Evolutionary conservation across 2,329 filamentous ascomycete species (phyloP).

Genomic region (Penicillium sp.): DNA sequence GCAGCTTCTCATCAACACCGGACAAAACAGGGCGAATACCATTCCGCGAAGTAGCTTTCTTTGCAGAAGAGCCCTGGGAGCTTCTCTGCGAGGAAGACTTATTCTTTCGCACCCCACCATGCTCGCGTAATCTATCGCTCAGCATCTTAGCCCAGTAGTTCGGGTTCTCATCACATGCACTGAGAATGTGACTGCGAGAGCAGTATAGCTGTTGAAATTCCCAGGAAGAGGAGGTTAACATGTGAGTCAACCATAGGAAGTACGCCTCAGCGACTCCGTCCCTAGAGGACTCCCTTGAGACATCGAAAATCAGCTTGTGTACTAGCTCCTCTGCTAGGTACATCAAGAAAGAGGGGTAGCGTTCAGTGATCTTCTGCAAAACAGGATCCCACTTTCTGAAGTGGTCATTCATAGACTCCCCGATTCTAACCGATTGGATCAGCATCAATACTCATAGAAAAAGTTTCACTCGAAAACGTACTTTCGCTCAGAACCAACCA

Average conservation of each 20-base stretch:
- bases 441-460: not conserved
- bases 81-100: not conserved
- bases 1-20: slow-evolving; percentile 22
- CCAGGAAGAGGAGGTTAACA: slow-evolving; percentile 45
- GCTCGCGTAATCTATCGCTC: slow-evolving; percentile 17
- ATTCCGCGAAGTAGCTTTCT: not conserved
- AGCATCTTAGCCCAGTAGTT: slow-evolving; percentile 34
- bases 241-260: slow-evolving; percentile 52
- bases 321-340: slow-evolving; percentile 43
- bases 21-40: not conserved
- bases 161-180: slow-evolving; percentile 33
- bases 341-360: slow-evolving; percentile 36
- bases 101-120: slow-evolving; percentile 1
- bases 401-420: slow-evolving; percentile 26
- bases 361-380: slow-evolving; percentile 37
- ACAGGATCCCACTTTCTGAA: slow-evolving; percentile 39
- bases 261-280: slow-evolving; percentile 44
- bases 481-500: slow-evolving; percentile 30
- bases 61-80: not conserved
- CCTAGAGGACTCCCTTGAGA: slow-evolving; percentile 16
- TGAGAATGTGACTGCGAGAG: slow-evolving; percentile 34
- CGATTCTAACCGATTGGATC: slow-evolving; percentile 19
- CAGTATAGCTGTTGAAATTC: slow-evolving; percentile 26
- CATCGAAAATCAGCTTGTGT: slow-evolving; percentile 31
- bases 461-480: slow-evolving; percentile 17